Evolutionary conservation across 352 stramenopile genomes (phyloP), one percentile per base, ranked within the genome.

Genomic region (Phytophthora colocasiae): DNA sequence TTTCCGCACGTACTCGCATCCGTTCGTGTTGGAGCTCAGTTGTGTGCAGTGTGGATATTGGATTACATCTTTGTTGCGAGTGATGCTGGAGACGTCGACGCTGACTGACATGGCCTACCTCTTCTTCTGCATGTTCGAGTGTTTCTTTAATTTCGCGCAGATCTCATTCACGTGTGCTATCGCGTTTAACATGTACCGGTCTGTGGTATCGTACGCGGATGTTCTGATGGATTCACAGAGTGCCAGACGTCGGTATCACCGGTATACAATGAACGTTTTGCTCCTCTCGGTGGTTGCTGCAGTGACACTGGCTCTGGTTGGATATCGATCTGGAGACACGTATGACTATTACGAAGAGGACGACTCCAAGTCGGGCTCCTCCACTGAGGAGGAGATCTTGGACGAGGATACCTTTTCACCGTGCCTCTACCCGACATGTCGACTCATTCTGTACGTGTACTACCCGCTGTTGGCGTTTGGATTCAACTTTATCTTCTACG

Each of bases 161-260:
- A 92, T 92, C 47, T 90, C 83, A 27, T 92, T 92, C 66, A 87
- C 83, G 61, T 92, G 83, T 32, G 80, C 83, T 45, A 89, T 90
- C 59, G 83, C 81, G 7, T 92, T 90, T 69, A 89, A 92, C 53
- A 89, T 92, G 81, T 92, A 92, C 62, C 83, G 83, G 6, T 90
- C 81, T 4, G 83, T 92, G 2, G 83, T 92, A 19, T 92, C 83
- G 15, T 92, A 89, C 66, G 83, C 81, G 8, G 83, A 92, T 34
- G 83, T 90, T 24, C 56, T 92, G 3, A 59, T 92, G 62, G 83
- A 92, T 38, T 89, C 80, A 7, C 79, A 90, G 26, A 90, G 80
- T 36, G 71, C 78, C 2, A 89, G 85, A 62, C 75, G 74, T 5
- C 71, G 81, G 19, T 90, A 86, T 62, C 71, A 65, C 3, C 73